Percentiles rank a stretch among this genome's conserved stretches.
Evolutionary conservation across 352 stramenopile species (phyloP).

Genomic region (Halophytophthora polymorphica): DNA sequence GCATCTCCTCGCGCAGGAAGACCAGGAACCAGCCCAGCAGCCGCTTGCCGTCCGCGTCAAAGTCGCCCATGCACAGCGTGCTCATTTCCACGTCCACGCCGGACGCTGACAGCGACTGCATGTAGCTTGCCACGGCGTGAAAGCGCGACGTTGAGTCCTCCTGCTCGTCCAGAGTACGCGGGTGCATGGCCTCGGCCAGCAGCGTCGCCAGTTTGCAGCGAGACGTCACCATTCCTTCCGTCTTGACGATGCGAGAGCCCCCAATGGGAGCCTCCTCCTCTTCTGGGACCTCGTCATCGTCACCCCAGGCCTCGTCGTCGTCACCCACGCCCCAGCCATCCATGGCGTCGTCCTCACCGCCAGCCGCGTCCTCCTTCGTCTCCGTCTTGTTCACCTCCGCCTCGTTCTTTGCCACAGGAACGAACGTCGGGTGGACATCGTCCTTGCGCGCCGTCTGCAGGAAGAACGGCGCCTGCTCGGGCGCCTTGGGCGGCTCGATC

Average conservation of each 20-base stretch:
- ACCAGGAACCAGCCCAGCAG: constrained; percentile 60
- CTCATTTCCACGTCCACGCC: constrained; percentile 80
- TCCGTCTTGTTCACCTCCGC: constrained; percentile 16
- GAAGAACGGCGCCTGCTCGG: constrained; percentile 94
- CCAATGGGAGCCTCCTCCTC: constrained; percentile 20
- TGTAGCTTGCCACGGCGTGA: constrained; percentile 46
- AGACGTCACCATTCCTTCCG: constrained; percentile 60
- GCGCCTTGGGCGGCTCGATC: constrained; percentile 92
- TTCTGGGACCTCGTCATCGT: constrained; percentile 32
- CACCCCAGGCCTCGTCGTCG: constrained; percentile 64
- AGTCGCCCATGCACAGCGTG: constrained; percentile 81
- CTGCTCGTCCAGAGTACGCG: constrained; percentile 4
- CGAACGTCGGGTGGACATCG: constrained; percentile 75
- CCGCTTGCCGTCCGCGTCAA: constrained; percentile 70
- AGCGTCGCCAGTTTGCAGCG: constrained; percentile 70
- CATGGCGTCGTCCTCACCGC: constrained; percentile 35
- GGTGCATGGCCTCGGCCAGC: constrained; percentile 34
- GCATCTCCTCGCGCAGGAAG: constrained; percentile 68
- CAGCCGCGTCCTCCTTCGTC: constrained; percentile 16
- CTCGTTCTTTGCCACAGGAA: constrained; percentile 37
- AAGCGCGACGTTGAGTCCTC: constrained; percentile 29
- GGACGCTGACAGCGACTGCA: constrained; percentile 73
- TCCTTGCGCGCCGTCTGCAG: constrained; percentile 88
- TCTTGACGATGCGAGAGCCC: constrained; percentile 71
- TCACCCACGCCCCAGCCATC: constrained; percentile 62